Base-by-base conservation (phyloP, 208 protist species). In the Trypanosoma mega region DNA sequence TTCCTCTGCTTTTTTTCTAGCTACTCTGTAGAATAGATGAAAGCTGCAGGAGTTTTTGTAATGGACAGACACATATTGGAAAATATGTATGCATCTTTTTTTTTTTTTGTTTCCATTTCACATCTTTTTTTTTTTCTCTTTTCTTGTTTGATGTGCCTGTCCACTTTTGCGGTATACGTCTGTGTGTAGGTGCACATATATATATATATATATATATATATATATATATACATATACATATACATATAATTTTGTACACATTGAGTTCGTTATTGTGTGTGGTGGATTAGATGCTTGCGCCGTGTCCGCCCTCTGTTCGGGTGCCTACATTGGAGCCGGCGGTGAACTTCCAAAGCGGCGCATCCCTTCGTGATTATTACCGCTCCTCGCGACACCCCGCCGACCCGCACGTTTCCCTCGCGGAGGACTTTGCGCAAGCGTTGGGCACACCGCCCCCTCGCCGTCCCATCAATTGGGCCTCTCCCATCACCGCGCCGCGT, bases 381-480 rank as follows among this genome's bases (percentile, higher is more conserved):
- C 30, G 52, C 30, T 30, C 33, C n/a, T 39, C 54, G 18, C 12
- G 18, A n/a, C 30, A 51, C 43, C 34, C 31, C 18, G 45, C 29
- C 46, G 27, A 33, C 50, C 39, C 60, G 11, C 39, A 43, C 3
- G 21, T 27, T 20, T 29, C 46, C 24, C 4, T 45, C 5, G 45
- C 52, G 14, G 31, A 23, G 21, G 51, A 53, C 4, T 33, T 59
- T 16, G n/a, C 37, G 27, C 29, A 14, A 0, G 30, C 41, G 20
- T 67, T 51, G n/a, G 41, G 50, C 31, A 24, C 29, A 16, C 30
- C 74, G 76, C 39, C 73, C 65, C 20, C 49, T 60, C 39, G 78
- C 76, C 56, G 52, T 62, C 11, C 74, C 74, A 5, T 53, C 50
- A 36, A 50, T 52, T 1, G 45, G 72, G 29, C 33, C 60, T 9